Evolutionary conservation across 805 yeast species (phyloP), one percentile per base, ranked within the genome.

Genomic region (Kluyveromyces siamensis): DNA sequence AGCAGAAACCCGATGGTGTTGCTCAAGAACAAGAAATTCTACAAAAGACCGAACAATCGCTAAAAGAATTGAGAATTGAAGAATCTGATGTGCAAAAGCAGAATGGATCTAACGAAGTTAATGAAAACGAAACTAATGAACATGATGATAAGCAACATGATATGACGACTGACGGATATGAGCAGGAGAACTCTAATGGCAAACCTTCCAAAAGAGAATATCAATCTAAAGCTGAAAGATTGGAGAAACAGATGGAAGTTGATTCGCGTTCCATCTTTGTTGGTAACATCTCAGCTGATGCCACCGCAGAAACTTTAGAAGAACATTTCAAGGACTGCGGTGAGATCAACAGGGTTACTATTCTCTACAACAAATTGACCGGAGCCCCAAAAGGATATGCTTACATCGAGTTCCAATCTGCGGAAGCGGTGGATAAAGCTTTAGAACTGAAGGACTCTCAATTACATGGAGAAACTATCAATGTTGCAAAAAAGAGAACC

Each of bases 321-420:
- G 62, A 63, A 21, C 69, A 71, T 46, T 79, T 79, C 61, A 63
- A 63, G 37, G 53, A 50, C 1, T 69, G 66, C 38, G 84, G 83
- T 1, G 60, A 59, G 1, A 72, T 79, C 45, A 73, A 73, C 51
- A 62, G 82, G 52, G 73, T 80, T 10, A 80, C 84, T 1, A 71
- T 80, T 19, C 66, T 79, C 49, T 54, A 53, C 37, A 59, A 60
- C 53, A 68, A 68, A 41, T 65, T 56, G 53, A 68, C 76, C 1
- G 78, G 79, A 0, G 60, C 60, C 17, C 75, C 79, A 8, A 75
- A 73, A 52, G 87, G 86, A 2, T 79, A 77, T 58, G 87, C 86
- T 1, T 83, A 80, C 54, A 69, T 83, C 33, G 81, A 84, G 54
- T 83, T 80, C 57, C 74, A 72, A 13, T 56, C 60, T 8, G 50